Evolutionary conservation across 2,329 filamentous ascomycete species (phyloP).

Genomic region (Colletotrichum limetticola): DNA sequence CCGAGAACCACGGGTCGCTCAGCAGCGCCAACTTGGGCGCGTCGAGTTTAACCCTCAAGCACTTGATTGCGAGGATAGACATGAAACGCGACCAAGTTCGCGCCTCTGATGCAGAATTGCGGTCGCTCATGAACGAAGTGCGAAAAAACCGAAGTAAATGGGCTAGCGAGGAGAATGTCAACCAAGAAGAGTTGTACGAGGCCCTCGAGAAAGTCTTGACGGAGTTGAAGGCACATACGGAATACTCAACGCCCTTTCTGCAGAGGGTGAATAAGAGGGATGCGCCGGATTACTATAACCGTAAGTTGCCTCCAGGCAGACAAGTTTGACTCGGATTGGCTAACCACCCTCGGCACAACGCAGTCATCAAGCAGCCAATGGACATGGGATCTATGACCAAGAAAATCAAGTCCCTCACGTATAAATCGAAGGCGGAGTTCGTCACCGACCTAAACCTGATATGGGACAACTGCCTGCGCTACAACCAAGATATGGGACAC

Average conservation of each 20-base stretch:
- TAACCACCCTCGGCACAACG: slow-evolving; percentile 41
- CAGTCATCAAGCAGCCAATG: slow-evolving; percentile 97
- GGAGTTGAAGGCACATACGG: slow-evolving; percentile 95
- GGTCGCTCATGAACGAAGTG: slow-evolving; percentile 95
- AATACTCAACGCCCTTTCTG: slow-evolving; percentile 96
- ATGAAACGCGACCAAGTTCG: slow-evolving; percentile 89
- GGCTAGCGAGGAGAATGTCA: slow-evolving; percentile 97
- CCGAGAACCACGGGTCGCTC: slow-evolving; percentile 84
- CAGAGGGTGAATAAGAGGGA: slow-evolving; percentile 97
- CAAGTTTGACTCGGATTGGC: slow-evolving; percentile 22
- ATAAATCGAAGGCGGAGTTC: slow-evolving; percentile 94
- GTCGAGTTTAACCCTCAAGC: slow-evolving; percentile 94
- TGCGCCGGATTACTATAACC: slow-evolving; percentile 92
- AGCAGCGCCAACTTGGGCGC: slow-evolving; percentile 95
- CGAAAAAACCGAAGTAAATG: slow-evolving; percentile 98
- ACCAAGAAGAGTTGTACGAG: slow-evolving; percentile 98
- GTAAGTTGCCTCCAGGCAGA: slow-evolving; percentile 62
- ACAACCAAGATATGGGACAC: slow-evolving; percentile 91
- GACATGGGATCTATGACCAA: slow-evolving; percentile 98
- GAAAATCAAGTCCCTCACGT: slow-evolving; percentile 84
- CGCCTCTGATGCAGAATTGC: slow-evolving; percentile 91
- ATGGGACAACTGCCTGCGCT: slow-evolving; percentile 96
- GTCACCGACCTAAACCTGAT: slow-evolving; percentile 94
- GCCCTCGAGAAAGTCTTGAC: slow-evolving; percentile 96
- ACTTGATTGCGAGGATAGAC: slow-evolving; percentile 95